phyloP scores from a whole-genome alignment of 495 filamentous ascomycete species.

The Pseudoneurospora amorphoporcata region DNA sequence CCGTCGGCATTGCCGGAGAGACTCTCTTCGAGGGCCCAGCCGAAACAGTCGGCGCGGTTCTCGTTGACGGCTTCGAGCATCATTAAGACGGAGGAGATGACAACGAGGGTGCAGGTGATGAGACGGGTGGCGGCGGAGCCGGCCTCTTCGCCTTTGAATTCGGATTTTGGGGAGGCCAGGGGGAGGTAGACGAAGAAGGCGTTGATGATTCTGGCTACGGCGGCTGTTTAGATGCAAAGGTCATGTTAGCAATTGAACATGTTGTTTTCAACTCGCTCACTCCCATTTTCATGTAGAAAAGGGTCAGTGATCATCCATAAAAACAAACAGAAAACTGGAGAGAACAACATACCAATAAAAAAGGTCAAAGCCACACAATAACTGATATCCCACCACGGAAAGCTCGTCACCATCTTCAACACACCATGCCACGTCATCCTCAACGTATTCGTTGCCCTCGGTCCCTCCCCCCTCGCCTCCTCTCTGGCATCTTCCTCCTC shows the following conservation, averaged over 20 bases:
- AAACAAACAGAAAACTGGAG: not conserved
- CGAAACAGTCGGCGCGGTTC: conserved; percentile 55
- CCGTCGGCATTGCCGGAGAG: conserved; percentile 23
- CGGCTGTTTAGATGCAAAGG: conserved; percentile 17
- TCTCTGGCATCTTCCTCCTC: conserved; percentile 3
- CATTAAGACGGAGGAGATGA: conserved; percentile 53
- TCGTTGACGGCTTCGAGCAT: conserved; percentile 63
- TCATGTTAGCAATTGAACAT: not conserved
- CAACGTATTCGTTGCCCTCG: conserved; percentile 34
- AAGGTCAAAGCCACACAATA: conserved; percentile 57
- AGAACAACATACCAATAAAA: conserved; percentile 37
- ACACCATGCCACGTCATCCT: conserved; percentile 34
- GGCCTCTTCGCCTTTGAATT: conserved; percentile 43
- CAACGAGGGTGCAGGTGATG: conserved; percentile 61
- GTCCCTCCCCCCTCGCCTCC: conserved; percentile 23
- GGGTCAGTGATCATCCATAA: not conserved
- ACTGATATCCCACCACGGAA: conserved; percentile 59
- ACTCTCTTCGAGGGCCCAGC: conserved; percentile 53
- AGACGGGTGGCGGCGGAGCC: conserved; percentile 49
- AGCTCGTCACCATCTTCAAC: conserved; percentile 44
- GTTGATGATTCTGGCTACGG: conserved; percentile 57
- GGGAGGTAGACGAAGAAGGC: conserved; percentile 60
- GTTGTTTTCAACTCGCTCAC: not conserved
- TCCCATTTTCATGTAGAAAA: not conserved
- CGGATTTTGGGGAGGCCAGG: conserved; percentile 38